Percentiles rank a stretch among this genome's conserved stretches.
Evolutionary conservation across 2,329 filamentous ascomycete species (phyloP).

Genomic region (Penicillium sp.): DNA sequence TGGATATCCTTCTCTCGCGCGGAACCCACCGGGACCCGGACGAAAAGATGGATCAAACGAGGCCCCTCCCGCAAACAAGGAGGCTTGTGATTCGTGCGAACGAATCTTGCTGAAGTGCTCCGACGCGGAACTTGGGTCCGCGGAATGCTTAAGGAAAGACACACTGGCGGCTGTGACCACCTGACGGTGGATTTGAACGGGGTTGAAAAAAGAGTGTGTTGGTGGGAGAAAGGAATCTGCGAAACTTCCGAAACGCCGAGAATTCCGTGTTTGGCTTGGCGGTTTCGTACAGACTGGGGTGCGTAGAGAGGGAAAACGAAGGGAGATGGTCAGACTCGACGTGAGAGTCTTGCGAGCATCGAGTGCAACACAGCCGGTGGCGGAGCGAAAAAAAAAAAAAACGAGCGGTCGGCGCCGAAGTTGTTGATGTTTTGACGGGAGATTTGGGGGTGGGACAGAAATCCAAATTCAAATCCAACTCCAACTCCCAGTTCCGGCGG

Average conservation of each 20-base stretch:
- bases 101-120: conserved; percentile 49
- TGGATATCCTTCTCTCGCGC: conserved; percentile 49
- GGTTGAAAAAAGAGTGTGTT: no score
- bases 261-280: conserved; percentile 17
- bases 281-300: conserved; percentile 4
- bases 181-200: conserved; percentile 20
- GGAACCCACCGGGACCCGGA: conserved; percentile 45
- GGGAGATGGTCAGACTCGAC: conserved; percentile 3
- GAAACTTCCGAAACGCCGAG: conserved; percentile 6
- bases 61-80: conserved; percentile 56
- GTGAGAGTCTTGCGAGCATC: conserved; percentile 5
- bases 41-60: conserved; percentile 49
- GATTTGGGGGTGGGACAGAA: no score
- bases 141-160: conserved; percentile 24
- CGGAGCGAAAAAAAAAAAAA: not conserved
- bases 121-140: conserved; percentile 35
- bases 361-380: conserved; percentile 4
- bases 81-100: conserved; percentile 52
- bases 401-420: not conserved
- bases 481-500: no score
- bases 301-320: conserved; percentile 1
- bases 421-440: no score
- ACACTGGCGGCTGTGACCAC: conserved; percentile 33
- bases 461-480: no score
- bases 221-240: no score